A percentile compares a stretch with the other conserved stretches of the same genome.
Conservation (phyloP, 257 asterid genomes). For the Solanum megistacrolobum region DNA sequence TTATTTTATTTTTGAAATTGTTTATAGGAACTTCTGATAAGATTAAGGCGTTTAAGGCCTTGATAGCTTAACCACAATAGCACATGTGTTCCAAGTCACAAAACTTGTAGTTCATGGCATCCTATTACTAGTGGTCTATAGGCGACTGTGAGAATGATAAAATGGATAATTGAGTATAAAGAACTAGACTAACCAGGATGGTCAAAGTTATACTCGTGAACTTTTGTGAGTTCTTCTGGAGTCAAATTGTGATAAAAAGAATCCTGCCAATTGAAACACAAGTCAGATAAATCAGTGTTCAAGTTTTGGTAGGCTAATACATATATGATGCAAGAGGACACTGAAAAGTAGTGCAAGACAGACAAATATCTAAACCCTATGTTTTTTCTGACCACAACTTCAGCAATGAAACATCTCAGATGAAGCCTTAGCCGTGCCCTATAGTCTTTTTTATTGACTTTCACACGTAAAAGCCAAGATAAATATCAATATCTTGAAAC, state of each 20-base stretch:
- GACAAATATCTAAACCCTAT: not conserved
- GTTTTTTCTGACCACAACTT: not conserved
- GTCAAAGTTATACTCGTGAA: constrained; percentile 95
- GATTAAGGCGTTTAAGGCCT: not conserved
- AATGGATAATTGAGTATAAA: not conserved
- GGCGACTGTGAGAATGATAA: not conserved
- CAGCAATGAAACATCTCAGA: not conserved
- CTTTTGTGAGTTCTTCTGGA: constrained; percentile 76
- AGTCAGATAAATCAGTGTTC: not conserved
- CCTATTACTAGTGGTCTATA: not conserved
- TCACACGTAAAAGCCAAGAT: not conserved
- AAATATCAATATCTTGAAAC: not conserved
- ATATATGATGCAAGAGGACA: not conserved
- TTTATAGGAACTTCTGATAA: not conserved
- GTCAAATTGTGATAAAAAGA: constrained; percentile 86
- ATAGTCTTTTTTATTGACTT: not conserved
- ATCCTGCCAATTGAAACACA: constrained; percentile 47
- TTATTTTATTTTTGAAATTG: not conserved
- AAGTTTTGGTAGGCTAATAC: not conserved
- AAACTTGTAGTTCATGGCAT: not conserved
- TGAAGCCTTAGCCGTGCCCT: not conserved
- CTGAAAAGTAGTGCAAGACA: not conserved
- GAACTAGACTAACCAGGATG: constrained; percentile 75
- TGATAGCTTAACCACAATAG: not conserved
- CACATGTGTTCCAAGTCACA: not conserved